Base-by-base conservation (phyloP, 805 yeast genomes). In the Cyberlindnera mississippiensis region DNA sequence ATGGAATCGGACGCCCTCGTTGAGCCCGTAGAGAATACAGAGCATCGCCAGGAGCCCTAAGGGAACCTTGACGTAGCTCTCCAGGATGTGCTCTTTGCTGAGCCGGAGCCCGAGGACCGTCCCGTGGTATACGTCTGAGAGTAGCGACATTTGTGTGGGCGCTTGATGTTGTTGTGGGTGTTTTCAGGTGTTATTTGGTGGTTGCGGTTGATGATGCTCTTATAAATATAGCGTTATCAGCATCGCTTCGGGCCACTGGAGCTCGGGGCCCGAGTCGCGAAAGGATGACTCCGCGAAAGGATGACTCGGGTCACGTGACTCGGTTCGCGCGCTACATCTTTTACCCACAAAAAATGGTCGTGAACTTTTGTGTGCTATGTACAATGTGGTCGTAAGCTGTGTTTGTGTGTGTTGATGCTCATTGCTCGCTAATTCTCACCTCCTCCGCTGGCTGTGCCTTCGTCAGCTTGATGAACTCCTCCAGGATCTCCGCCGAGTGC, bases 381-480 rank as follows among this genome's bases (percentile, higher is more conserved):
- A 16, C 33, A 14, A 17, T 12, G 18, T 31, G 33, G 13, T 16
- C 22, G 18, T 31, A 9, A 31, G 6, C 9, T 14, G 17, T 16
- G 20, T 17, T 17, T 31, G 22, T 31, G 22, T 15, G 19, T 29
- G 19, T 29, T 7, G 16, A 12, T 31, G 32, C 18, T 17, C 27
- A 34, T 15, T 35, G 36, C 26, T 41, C 44, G 20, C 40, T 38
- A 17, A 42, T 27, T 13, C 22, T 37, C 19, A 47, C 43, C 28
- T 62, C 67, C 6, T 77, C 71, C 1, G 84, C 74, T 14, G 63
- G 59, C 26, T 59, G 59, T n/a, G 86, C 87, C 1, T 68, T 68
- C 0, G 85, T 69, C 10, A 64, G 56, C 30, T 65, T 59, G 24
- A 81, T 67, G 31, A 88, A 66, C 46, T 75, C 76, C 26, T 66